Conservation (phyloP, 192 early-diverging fungal species). For the Tieghemiomyces parasiticus region DNA sequence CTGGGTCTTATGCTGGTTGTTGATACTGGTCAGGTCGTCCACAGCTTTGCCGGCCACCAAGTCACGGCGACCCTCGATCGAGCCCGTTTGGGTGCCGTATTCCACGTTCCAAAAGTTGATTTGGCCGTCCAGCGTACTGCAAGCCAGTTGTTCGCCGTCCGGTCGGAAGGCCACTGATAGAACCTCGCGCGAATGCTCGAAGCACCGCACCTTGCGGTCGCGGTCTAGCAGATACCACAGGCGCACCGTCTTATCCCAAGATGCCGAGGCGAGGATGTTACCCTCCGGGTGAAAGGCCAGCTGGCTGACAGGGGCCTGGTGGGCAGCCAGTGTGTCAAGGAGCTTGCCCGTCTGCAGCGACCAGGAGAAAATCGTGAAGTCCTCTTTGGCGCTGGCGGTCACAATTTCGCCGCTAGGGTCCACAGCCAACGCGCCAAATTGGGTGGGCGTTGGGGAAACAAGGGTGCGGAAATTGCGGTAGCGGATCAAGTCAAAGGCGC, state of each 20-base stretch:
- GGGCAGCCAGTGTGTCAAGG: constrained; percentile 84
- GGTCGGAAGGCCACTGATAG: constrained; percentile 77
- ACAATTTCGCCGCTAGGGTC: constrained; percentile 95
- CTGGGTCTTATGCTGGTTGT: constrained; percentile 71
- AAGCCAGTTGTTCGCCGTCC: constrained; percentile 77
- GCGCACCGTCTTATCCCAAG: constrained; percentile 85
- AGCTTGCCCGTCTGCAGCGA: constrained; percentile 97
- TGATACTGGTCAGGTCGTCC: constrained; percentile 63
- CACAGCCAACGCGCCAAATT: constrained; percentile 86
- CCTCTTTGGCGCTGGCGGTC: constrained; percentile 83
- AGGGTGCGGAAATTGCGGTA: constrained; percentile 99
- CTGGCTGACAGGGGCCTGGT: constrained; percentile 77
- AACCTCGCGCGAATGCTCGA: constrained; percentile 70
- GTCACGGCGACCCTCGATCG: constrained; percentile 87
- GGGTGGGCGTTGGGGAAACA: constrained; percentile 85
- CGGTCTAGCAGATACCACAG: constrained; percentile 93
- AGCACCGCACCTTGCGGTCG: constrained; percentile 54
- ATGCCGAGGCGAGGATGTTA: constrained; percentile 62
- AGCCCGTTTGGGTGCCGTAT: constrained; percentile 47
- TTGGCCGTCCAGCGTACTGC: constrained; percentile 82
- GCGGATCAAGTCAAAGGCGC: constrained; percentile 94
- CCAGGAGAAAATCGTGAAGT: constrained; percentile 98
- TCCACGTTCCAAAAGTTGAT: constrained; percentile 87
- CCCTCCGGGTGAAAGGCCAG: constrained; percentile 79
- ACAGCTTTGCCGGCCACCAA: constrained; percentile 74